These are phyloP conservation scores for Teunomyces barrocoloradensis DNA, from an alignment of 805 yeast species.

Conservation along the genomic window DNA sequence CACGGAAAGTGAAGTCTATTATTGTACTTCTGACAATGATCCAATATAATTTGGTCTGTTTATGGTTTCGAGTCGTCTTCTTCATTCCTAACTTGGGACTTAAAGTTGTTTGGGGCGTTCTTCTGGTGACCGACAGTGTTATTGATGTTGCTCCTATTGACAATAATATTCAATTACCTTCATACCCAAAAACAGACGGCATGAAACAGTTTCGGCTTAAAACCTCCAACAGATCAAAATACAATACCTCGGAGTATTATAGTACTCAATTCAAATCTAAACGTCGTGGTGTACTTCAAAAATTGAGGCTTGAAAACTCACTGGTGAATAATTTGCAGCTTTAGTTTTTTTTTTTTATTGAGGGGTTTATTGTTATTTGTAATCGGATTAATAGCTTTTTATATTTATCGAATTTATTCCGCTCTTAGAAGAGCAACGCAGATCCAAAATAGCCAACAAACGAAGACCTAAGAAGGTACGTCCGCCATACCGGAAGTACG, in stretches of 20 bases:
- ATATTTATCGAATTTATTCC: not conserved
- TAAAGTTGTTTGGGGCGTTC: slow-evolving; percentile 4
- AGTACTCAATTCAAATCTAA: not conserved
- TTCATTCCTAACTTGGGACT: slow-evolving; percentile 22
- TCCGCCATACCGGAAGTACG: slow-evolving; percentile 78
- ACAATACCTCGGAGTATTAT: not conserved
- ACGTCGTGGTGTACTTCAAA: not conserved
- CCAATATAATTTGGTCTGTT: slow-evolving; percentile 15
- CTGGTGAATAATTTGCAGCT: not conserved
- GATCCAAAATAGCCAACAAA: slow-evolving; percentile 71
- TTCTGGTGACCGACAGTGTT: not conserved
- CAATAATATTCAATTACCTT: not conserved
- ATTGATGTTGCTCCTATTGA: slow-evolving; percentile 5
- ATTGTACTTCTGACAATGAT: slow-evolving; percentile 6
- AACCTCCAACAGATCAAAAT: not conserved
- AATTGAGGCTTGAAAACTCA: slow-evolving; percentile 1
- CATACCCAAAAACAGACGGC: not conserved
- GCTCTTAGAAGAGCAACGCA: not conserved
- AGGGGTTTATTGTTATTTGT: slow-evolving; percentile 1
- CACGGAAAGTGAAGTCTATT: not conserved
- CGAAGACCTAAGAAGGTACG: slow-evolving; percentile 79
- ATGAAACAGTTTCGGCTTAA: slow-evolving; percentile 1
- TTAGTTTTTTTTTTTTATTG: not conserved
- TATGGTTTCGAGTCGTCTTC: slow-evolving; percentile 13
- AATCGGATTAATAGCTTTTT: slow-evolving; percentile 10